A percentile compares a stretch with the other conserved stretches of the same genome.
Conservation (phyloP, 139 green algal genomes). For the Volvox reticuliferus region DNA sequence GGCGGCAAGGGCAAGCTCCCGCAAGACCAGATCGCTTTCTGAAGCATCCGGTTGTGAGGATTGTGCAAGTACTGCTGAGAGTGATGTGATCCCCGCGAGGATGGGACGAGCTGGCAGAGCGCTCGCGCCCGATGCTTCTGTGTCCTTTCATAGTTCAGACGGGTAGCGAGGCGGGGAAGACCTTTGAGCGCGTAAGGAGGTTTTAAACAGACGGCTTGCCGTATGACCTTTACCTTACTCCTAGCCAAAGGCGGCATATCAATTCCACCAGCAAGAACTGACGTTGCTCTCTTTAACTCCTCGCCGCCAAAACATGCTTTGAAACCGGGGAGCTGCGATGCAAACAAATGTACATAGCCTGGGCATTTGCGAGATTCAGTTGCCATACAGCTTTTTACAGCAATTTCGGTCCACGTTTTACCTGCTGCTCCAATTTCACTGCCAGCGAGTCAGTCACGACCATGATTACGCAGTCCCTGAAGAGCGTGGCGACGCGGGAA, state of each 20-base stretch:
- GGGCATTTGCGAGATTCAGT: too few species aligned
- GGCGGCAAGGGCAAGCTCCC: conserved; percentile 69
- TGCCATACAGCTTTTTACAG: too few species aligned
- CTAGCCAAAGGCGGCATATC: not conserved
- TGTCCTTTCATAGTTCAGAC: not conserved
- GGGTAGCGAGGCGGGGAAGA: not conserved
- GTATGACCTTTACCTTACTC: not conserved
- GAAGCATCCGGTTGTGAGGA: not conserved
- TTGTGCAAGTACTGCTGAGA: not conserved
- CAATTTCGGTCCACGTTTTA: not conserved
- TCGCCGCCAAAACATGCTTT: conserved; percentile 72
- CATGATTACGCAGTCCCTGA: too few species aligned
- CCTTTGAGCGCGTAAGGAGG: not conserved
- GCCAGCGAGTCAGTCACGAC: conserved; percentile 5
- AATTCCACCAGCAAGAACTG: conserved; percentile 61
- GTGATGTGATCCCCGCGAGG: not conserved
- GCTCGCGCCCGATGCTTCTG: not conserved
- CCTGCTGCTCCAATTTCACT: conserved; percentile 11
- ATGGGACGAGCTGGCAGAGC: not conserved
- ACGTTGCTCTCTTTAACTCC: conserved; percentile 67
- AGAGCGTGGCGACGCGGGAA: too few species aligned
- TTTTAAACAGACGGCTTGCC: not conserved
- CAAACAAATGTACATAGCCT: too few species aligned
- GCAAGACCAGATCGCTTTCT: conserved; percentile 51
- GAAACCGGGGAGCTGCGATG: conserved; percentile 58